phyloP scores from a whole-genome alignment of 306 rosid species.

The Prunus kanzakura region DNA sequence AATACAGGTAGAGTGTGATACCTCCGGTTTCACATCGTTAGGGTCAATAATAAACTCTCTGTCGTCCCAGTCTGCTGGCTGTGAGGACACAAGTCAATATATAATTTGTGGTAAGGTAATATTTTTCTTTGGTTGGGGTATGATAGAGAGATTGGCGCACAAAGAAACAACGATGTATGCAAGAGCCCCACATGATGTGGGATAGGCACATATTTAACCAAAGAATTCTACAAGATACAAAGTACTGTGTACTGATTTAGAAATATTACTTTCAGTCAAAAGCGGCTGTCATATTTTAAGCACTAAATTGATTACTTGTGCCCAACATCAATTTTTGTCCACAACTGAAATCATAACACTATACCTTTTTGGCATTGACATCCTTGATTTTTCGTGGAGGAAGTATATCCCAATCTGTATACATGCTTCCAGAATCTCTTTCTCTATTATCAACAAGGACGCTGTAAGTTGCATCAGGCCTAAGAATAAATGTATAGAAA shows the following conservation, averaged over 20 bases:
- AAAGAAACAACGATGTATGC: constrained; percentile 1
- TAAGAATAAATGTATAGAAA: constrained; percentile 88
- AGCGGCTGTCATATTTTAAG: neutral
- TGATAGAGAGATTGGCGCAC: constrained; percentile 7
- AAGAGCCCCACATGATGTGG: neutral
- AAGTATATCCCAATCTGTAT: constrained; percentile 87
- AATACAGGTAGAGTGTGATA: constrained; percentile 19
- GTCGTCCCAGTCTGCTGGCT: constrained; percentile 92
- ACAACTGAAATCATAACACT: constrained; percentile 2
- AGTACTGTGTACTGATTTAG: neutral
- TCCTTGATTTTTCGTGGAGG: constrained; percentile 84
- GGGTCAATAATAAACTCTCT: constrained; percentile 71
- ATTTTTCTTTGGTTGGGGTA: neutral
- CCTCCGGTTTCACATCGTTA: constrained; percentile 68
- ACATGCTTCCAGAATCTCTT: constrained; percentile 86
- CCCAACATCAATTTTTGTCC: neutral
- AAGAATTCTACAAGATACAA: neutral
- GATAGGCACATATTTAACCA: neutral
- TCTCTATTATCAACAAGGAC: constrained; percentile 86
- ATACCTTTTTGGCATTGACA: constrained; percentile 42
- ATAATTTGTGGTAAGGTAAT: neutral
- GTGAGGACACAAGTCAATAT: constrained; percentile 18
- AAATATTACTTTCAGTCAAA: neutral
- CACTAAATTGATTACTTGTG: neutral
- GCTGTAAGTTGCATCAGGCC: constrained; percentile 89